These are phyloP conservation scores for Entonaema liquescens DNA, from an alignment of 495 filamentous ascomycete species.

Conservation along the genomic window DNA sequence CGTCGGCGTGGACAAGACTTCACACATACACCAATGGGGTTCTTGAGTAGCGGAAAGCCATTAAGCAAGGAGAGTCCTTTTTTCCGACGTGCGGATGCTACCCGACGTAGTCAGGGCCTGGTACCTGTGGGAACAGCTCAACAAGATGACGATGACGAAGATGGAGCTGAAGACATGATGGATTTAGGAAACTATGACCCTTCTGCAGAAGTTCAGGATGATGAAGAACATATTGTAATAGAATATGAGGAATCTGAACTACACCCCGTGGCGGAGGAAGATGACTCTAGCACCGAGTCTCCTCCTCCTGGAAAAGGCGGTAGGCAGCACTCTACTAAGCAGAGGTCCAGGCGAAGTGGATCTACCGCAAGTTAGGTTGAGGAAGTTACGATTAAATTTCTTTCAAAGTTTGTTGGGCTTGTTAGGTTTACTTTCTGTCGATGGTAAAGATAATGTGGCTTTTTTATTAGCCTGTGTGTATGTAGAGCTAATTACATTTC, in stretches of 20 bases:
- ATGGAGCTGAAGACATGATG: conserved; percentile 19
- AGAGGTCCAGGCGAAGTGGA: neutral
- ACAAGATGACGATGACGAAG: conserved; percentile 14
- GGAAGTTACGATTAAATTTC: neutral
- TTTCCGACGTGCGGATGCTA: conserved; percentile 45
- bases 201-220: conserved; percentile 22
- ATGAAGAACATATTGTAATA: conserved; percentile 30
- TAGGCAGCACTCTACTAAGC: neutral
- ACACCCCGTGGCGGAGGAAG: neutral
- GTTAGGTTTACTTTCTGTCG: neutral
- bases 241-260: conserved; percentile 37
- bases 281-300: neutral
- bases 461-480: neutral
- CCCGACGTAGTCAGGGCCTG: conserved; percentile 1
- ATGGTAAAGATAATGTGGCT: neutral
- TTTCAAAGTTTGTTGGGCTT: neutral
- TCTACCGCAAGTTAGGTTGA: neutral
- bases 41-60: conserved; percentile 57
- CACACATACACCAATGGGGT: conserved; percentile 64
- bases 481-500: conserved; percentile 3
- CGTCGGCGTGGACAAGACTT: conserved; percentile 62
- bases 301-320: neutral
- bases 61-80: conserved; percentile 57
- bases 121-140: conserved; percentile 10
- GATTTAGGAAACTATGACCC: conserved; percentile 36